phyloP scores from a whole-genome alignment of 1,284 basidiomycete species.

The Pyrrhoderma lamaoense region DNA sequence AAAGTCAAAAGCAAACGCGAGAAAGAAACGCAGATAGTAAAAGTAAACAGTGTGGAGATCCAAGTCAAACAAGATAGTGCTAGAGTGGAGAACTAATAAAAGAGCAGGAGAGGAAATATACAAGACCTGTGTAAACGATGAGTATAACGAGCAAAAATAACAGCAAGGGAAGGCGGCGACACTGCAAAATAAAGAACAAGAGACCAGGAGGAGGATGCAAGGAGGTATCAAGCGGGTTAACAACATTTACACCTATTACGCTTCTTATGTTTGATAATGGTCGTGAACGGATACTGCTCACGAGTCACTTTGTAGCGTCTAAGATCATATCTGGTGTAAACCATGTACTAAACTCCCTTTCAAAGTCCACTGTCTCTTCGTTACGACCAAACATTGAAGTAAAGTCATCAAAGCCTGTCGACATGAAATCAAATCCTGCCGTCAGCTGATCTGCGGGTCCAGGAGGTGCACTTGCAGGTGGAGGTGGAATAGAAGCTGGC shows the following conservation, averaged over 20 bases:
- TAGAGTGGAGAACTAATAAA: slow-evolving; percentile 1
- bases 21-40: background rate
- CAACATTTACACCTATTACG: no score
- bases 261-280: no score
- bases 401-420: slow-evolving; percentile 15
- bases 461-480: slow-evolving; percentile 8
- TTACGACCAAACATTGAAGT: slow-evolving; percentile 15
- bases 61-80: background rate
- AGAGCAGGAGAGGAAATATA: slow-evolving; percentile 9
- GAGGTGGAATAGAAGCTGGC: slow-evolving; percentile 1
- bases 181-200: background rate
- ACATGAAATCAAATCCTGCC: slow-evolving; percentile 12
- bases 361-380: slow-evolving; percentile 3
- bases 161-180: no score
- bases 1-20: background rate
- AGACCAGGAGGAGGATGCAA: background rate
- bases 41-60: background rate
- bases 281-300: background rate
- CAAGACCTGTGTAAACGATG: slow-evolving; percentile 5
- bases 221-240: background rate
- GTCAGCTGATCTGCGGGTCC: background rate
- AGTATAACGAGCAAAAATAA: background rate
- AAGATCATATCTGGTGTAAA: slow-evolving; percentile 11
- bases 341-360: slow-evolving; percentile 14
- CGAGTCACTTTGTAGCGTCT: slow-evolving; percentile 14